Base-by-base conservation (phyloP, 2,329 filamentous ascomycete species). In the Phaeosphaeriaceae sp. region DNA sequence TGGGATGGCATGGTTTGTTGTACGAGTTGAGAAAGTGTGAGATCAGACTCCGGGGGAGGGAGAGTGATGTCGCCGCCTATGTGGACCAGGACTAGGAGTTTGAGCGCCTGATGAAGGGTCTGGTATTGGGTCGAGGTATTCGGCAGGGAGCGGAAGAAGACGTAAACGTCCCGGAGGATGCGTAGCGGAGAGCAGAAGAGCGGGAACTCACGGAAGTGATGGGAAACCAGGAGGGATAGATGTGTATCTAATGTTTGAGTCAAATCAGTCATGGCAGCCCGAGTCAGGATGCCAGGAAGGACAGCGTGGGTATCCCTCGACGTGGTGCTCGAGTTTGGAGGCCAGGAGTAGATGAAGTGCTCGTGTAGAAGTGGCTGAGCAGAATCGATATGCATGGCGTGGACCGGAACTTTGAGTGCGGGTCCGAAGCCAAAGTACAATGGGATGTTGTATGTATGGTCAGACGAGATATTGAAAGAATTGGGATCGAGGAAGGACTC, bases 21-120 rank as follows among this genome's bases (percentile, higher is more conserved):
- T 3, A 70, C 56, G 0, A 75, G 58, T 31, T 70, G 62, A 3
- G 55, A 47, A 20, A 73, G 49, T 13, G 54, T 50, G 1, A 60
- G 54, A 46, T 66, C 56, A 7, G 59, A 56, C 0, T 65, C 58
- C 1, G 65, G 63, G 1, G 66, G 50, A 3, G 72, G 67, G 2
- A 77, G 52, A 1, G 70, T 72, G n/a, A 77, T 70, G 27, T 78
- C 73, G 19, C 74, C 75, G 19, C 75, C 75, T 13, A 77, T 71
- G 44, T 79, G 77, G 3, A 79, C 73, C 1, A 79, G 68, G n/a
- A 76, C 70, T 7, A 79, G 71, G 0, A 79, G 66, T 56, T 79
- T 78, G 3, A 79, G 68, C 0, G 75, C 70, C 45, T 76, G 69
- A 13, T 66, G 65, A 0, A 79, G 65, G n/a, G 73, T 63, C 6